Evolutionary conservation across 768 basidiomycete genomes (phyloP), one percentile per base, ranked within the genome.

Genomic region (Steccherinum ochraceum): DNA sequence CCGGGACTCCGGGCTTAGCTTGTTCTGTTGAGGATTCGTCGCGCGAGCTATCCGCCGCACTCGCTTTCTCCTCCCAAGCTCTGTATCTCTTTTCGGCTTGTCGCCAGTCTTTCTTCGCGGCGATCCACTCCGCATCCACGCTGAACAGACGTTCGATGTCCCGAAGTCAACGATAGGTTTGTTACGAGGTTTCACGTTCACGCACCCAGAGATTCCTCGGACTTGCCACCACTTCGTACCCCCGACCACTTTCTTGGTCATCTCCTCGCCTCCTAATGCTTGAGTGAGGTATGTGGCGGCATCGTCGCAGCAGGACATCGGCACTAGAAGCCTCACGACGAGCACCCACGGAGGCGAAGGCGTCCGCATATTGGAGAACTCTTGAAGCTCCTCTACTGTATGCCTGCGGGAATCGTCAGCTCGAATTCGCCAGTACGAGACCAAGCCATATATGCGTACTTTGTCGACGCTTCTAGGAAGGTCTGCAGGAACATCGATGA

Each of bases 191-290:
- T n/a, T n/a, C 40, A 2, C 11, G 23, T n/a, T n/a, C n/a, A 70
- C 69, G 63, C 70, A 81, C 93, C 93, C 93, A 48, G 79, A 69
- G 43, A 92, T 63, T 18, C 87, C 85, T 40, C 94, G 83, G 26
- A 94, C 92, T 67, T 96, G 94, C 95, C 95, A 98, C 93, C 95
- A 98, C 64, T 94, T 93, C 4, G 82, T 80, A 1, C 95, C 95
- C 11, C 95, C 95, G 3, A 93, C 83, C 24, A 91, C 63, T 39
- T 75, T 76, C 55, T 80, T 78, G 45, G 77, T 80, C 12, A 79
- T 73, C 39, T 86, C 79, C 59, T 88, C 85, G n/a, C 94, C 93
- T 1, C 93, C 93, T 5, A 96, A 73, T 3, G 82, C 90, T 53
- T 80, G 71, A 51, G 93, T 83, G 44, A 97, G 74, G 56, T 81